phyloP scores from a whole-genome alignment of 768 basidiomycete genomes.

The Suillus bovinus region DNA sequence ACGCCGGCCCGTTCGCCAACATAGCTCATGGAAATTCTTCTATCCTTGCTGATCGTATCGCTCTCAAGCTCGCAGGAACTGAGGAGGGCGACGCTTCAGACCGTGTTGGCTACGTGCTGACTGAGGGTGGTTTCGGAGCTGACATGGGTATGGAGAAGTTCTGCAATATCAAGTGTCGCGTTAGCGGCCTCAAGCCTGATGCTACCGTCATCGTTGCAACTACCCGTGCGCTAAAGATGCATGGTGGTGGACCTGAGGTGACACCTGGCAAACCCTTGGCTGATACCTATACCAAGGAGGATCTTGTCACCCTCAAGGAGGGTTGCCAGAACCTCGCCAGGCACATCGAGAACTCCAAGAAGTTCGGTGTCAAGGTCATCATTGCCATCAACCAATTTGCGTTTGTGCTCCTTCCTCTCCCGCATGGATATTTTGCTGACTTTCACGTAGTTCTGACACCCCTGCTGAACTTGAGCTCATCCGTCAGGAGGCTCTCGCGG shows the following conservation, averaged over 20 bases:
- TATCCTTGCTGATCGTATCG: constrained; percentile 95
- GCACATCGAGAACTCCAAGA: constrained; percentile 93
- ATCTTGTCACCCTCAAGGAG: constrained; percentile 84
- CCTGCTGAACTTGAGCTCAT: constrained; percentile 86
- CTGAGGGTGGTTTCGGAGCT: constrained; percentile 97
- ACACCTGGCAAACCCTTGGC: constrained; percentile 93
- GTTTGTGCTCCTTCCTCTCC: constrained; percentile 49
- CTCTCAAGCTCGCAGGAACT: constrained; percentile 93
- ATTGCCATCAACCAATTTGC: constrained; percentile 95
- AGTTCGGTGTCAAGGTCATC: constrained; percentile 95
- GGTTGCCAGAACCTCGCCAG: constrained; percentile 92
- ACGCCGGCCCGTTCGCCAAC: constrained; percentile 98
- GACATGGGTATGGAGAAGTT: constrained; percentile 99
- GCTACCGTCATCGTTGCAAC: constrained; percentile 96
- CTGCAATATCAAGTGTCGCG: constrained; percentile 98
- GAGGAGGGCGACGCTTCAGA: constrained; percentile 85
- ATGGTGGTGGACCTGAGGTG: constrained; percentile 96
- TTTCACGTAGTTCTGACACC: constrained; percentile 71
- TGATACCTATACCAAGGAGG: constrained; percentile 92
- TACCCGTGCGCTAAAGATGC: constrained; percentile 98
- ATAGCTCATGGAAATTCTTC: constrained; percentile 99
- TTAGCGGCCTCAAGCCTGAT: constrained; percentile 90
- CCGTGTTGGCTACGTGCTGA: constrained; percentile 91
- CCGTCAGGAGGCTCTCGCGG: constrained; percentile 73
- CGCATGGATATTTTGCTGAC: background rate